Evolutionary conservation across 176 grass and related monocot genomes (phyloP), one percentile per base, ranked within the genome.

Genomic region (Pharus latifolius): DNA sequence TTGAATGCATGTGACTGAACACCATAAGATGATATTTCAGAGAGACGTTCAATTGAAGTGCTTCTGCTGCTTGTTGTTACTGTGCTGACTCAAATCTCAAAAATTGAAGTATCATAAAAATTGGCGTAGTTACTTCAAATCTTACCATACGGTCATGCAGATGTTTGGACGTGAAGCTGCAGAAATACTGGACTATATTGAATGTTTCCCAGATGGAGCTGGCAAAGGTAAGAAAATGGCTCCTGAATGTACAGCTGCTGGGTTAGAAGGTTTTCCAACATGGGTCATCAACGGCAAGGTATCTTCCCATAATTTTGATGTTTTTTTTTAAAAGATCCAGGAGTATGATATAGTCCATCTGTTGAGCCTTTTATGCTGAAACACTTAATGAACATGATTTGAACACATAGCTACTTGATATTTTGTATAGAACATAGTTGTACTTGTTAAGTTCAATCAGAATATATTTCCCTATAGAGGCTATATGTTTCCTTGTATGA

Each of bases 121-220:
- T 29, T 3, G 13, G 11, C 40, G 49, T 54, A 10, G 6, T 23
- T 49, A 71, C 3, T 79, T 54, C 62, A 35, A 48, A 71, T 52
- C 8, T 69, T 73, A 37, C 13, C 38, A 46, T 79, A 42, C 73
- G 46, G 14, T 74, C 24, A 34, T 84, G 32, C 60, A 97, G 94
- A 90, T 97, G 62, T 97, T 97, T 87, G 94, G 94, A 14, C 77
- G 78, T 56, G 89, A 97, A 82, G 94, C 94, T 60, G 56, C 79
- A 63, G 71, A 97, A 78, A 77, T 88, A 53, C 25, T 97, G 46
- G 77, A 97, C 23, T 97, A 97, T 70, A 74, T 97, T 5, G 94
- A 97, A 82, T 97, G 94, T 70, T 97, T 97, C 51, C 94, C 94
- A 47, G 59, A 92, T 75, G 94, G 94, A 80, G 94, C 89, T 60